Conservation (phyloP, 129 eudicot genomes). For the Kitagawia praeruptora region DNA sequence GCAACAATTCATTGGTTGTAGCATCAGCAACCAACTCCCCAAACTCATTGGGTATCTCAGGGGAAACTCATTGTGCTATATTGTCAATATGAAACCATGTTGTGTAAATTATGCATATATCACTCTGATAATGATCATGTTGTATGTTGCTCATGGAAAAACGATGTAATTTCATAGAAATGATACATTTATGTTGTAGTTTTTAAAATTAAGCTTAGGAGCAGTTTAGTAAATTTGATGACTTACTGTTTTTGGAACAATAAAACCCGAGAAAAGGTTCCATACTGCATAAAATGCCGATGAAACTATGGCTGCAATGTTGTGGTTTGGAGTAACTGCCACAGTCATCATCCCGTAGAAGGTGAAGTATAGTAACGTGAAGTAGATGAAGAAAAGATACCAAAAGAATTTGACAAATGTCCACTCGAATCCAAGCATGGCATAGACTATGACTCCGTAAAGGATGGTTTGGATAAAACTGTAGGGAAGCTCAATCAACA, state of each 20-base stretch:
- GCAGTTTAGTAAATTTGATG: background rate
- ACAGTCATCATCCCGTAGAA: constrained; percentile 89
- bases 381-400: constrained; percentile 76
- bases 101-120: background rate
- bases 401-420: constrained; percentile 62
- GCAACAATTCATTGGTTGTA: constrained; percentile 70
- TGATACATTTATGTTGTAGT: background rate
- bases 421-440: constrained; percentile 88
- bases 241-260: constrained; percentile 76
- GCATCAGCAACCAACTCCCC: constrained; percentile 97
- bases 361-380: constrained; percentile 80
- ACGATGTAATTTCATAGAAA: background rate
- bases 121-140: background rate
- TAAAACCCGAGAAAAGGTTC: constrained; percentile 85
- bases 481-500: constrained; percentile 78
- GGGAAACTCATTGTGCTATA: constrained; percentile 36
- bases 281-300: constrained; percentile 71
- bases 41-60: constrained; percentile 87
- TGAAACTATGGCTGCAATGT: constrained; percentile 66
- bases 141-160: background rate
- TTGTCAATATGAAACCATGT: background rate
- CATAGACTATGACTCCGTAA: constrained; percentile 66
- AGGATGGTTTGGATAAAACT: constrained; percentile 53
- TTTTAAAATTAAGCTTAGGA: background rate
- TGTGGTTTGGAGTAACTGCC: constrained; percentile 73